Percentiles rank a stretch among this genome's conserved stretches.
Evolutionary conservation across 2,329 filamentous ascomycete genomes (phyloP).

Genomic region (Alternaria infectoria): DNA sequence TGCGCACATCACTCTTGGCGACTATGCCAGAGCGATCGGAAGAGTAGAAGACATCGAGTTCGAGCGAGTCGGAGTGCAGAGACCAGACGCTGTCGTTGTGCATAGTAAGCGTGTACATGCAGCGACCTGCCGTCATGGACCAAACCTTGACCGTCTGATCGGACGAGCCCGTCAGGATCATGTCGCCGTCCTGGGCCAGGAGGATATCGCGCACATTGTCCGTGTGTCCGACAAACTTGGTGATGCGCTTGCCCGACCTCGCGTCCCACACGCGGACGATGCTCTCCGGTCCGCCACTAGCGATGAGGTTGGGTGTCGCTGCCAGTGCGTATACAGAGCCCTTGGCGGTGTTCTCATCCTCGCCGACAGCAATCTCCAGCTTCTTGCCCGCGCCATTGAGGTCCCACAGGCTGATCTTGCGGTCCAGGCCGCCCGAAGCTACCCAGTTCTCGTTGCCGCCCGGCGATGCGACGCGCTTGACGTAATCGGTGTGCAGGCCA

Average conservation of each 20-base stretch:
- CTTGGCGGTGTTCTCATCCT: conserved; percentile 83
- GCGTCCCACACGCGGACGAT: conserved; percentile 93
- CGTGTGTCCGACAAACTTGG: conserved; percentile 95
- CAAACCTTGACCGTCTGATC: conserved; percentile 98
- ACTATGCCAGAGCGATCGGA: conserved; percentile 89
- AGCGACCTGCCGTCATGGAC: conserved; percentile 92
- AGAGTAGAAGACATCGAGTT: conserved; percentile 90
- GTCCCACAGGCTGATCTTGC: conserved; percentile 93
- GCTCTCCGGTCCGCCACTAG: conserved; percentile 92
- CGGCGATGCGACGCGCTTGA: conserved; percentile 89
- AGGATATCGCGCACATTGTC: conserved; percentile 92
- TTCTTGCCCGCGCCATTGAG: conserved; percentile 84
- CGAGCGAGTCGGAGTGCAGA: conserved; percentile 84
- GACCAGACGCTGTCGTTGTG: conserved; percentile 99
- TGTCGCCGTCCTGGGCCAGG: conserved; percentile 86
- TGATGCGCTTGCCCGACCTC: conserved; percentile 84
- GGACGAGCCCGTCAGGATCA: conserved; percentile 90
- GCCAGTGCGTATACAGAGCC: conserved; percentile 93
- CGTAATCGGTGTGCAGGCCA: conserved; percentile 93
- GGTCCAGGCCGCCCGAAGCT: conserved; percentile 89
- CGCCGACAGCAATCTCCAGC: conserved; percentile 82
- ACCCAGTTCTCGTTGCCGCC: conserved; percentile 78
- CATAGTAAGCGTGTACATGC: conserved; percentile 98
- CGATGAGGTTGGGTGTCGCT: conserved; percentile 79
- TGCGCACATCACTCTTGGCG: conserved; percentile 92